Base-by-base conservation (phyloP, 139 green algal species). In the Chlorella sp. region DNA sequence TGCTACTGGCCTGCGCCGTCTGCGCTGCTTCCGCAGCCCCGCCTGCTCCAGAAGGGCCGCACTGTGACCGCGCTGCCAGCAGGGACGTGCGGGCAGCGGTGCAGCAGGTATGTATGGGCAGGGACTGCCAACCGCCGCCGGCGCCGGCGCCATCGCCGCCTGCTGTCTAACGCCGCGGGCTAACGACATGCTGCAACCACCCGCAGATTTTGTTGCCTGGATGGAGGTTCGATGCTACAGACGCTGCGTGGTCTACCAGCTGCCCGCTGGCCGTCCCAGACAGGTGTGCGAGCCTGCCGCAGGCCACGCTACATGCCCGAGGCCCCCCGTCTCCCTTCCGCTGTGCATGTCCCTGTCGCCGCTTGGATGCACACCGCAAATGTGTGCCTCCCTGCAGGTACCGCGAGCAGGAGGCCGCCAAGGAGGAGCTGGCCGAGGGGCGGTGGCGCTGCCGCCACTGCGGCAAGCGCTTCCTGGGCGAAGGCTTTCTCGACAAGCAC, bases 361-460 rank as follows among this genome's bases (percentile, higher is more conserved):
- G 14, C 22, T 16, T 60, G 51, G 4, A 3, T 60, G 51, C 51
- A 20, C 51, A 24, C 51, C 51, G 1, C 64, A 17, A 32, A 40
- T 48, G 38, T 3, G 9, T n/a, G 13, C 51, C 14, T 16, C 13
- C 51, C 4, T 48, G 36, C 68, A 75, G 68, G 68, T 48, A 75
- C 68, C 36, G 16, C 9, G 16, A 34, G 36, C 68, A 75, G 68
- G 68, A 75, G 70, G 70, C 40, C 0, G 40, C 70, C 41, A 76
- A 76, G 41, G 70, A 76, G 70, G 70, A 28, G 70, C 40, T 56
- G 22, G 26, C 70, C 26, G 26, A 56, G 41, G 70, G 70, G 70
- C 70, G 41, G 26, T 76, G 70, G 70, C 70, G 70, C 41, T 76
- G 70, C 70, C 40, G 70, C 41, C 70, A 56, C 41, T 76, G 70